Conservation (phyloP, 306 rosid genomes). For the Gastrolobium bilobum region DNA sequence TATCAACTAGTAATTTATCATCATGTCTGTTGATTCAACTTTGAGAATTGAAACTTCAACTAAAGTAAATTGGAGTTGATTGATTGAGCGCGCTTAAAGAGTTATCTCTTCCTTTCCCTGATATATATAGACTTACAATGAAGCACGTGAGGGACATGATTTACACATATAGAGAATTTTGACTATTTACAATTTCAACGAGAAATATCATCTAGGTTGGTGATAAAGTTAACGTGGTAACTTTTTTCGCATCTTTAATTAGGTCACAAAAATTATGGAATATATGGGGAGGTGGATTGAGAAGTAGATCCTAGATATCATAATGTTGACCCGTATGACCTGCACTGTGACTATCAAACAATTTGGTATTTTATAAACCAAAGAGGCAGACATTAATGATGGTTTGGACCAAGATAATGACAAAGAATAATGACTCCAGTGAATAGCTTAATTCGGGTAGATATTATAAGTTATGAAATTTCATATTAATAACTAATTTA, state of each 20-base stretch:
- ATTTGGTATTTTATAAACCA: slow-evolving; percentile 15
- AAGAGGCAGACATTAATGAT: slow-evolving; percentile 42
- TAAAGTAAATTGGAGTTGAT: not conserved
- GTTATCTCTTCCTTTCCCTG: not conserved
- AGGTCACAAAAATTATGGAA: not conserved
- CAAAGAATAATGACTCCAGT: slow-evolving; percentile 17
- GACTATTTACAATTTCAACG: slow-evolving; percentile 8
- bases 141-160: not conserved
- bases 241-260: slow-evolving; percentile 22
- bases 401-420: slow-evolving; percentile 32
- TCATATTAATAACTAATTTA: too few relatives aligned
- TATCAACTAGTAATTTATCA: not conserved
- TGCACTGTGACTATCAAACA: slow-evolving; percentile 28
- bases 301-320: slow-evolving; percentile 32
- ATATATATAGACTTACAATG: not conserved
- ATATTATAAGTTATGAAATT: too few relatives aligned
- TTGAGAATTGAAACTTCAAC: not conserved
- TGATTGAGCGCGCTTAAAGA: not conserved
- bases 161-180: not conserved
- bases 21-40: not conserved
- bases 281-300: slow-evolving; percentile 2
- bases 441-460: not conserved
- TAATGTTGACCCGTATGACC: slow-evolving; percentile 28
- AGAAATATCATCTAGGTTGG: not conserved
- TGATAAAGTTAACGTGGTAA: slow-evolving; percentile 12